Conservation (phyloP, 2,329 filamentous ascomycete genomes). For the Macroventuria anomochaeta region DNA sequence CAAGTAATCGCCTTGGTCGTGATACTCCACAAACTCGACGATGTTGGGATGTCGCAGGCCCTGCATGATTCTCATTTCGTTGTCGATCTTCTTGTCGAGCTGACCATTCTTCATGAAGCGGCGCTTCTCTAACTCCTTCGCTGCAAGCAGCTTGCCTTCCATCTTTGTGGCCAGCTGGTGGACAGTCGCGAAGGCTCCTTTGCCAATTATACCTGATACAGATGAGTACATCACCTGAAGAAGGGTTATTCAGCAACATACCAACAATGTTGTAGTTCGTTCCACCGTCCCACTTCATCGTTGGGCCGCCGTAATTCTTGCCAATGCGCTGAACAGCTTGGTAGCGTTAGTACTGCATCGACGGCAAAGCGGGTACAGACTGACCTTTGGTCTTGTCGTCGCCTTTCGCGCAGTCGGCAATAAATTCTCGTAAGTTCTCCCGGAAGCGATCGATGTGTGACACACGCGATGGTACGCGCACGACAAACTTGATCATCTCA, state of each 20-base stretch:
- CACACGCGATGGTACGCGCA: slow-evolving; percentile 77
- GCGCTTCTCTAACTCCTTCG: slow-evolving; percentile 93
- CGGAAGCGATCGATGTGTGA: slow-evolving; percentile 72
- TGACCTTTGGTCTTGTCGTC: slow-evolving; percentile 33
- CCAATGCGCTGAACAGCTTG: slow-evolving; percentile 32
- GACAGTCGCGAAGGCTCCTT: slow-evolving; percentile 93
- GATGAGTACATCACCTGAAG: slow-evolving; percentile 3
- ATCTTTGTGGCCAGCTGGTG: slow-evolving; percentile 88
- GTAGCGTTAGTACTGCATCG: slow-evolving; percentile 1
- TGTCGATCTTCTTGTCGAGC: slow-evolving; percentile 89
- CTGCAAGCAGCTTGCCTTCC: slow-evolving; percentile 82
- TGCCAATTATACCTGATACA: slow-evolving; percentile 71
- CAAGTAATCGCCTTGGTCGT: slow-evolving; percentile 79
- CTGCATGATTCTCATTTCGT: slow-evolving; percentile 97
- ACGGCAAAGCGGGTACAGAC: not conserved
- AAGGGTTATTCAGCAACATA: slow-evolving; percentile 11
- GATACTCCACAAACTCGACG: slow-evolving; percentile 87
- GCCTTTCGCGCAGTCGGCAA: slow-evolving; percentile 51
- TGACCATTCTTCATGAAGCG: slow-evolving; percentile 92
- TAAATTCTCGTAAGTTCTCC: slow-evolving; percentile 72
- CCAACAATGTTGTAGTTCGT: slow-evolving; percentile 79
- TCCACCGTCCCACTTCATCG: slow-evolving; percentile 84
- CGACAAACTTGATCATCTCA: slow-evolving; percentile 79
- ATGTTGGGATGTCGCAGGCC: slow-evolving; percentile 85
- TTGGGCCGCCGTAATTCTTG: slow-evolving; percentile 48